Base-by-base conservation (phyloP, 2,329 filamentous ascomycete genomes). In the Berkeleyomyces basicola region DNA sequence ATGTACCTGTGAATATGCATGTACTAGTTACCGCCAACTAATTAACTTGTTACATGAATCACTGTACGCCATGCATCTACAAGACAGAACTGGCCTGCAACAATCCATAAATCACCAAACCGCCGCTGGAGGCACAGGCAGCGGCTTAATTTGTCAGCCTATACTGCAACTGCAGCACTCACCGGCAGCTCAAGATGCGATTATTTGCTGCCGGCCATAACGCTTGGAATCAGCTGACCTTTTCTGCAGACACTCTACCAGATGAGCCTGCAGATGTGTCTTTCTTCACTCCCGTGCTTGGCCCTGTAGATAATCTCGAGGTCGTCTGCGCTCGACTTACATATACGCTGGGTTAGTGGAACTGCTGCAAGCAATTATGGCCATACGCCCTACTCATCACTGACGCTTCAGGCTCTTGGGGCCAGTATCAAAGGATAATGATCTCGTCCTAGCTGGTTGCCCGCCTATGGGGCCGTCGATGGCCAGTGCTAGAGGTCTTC, bases 131-230 rank as follows among this genome's bases (percentile, higher is more conserved):
- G 2, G 1, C 23, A 23, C 23, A 23, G 23, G 23, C 23, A 23
- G 23, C 23, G 23, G 23, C 23, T 23, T 23, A 23, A 23, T 23
- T 23, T 23, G 23, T 23, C 23, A 1, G 23, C 23, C 23, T 23
- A 23, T 53, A 2, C 7, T 36, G 10, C 9, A 14, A 9, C 37
- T 55, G 4, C 1, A 7, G 43, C 11, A 4, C 16, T 4, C 11
- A n/a, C 4, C 16, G 11, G 43, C 11, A n/a, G 7, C 37, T 11
- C 9, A 53, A 37, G 5, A 59, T 47, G 43, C 42, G 44, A 61
- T 70, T 85, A 4, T 80, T 79, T 68, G 79, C 77, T 49, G 67
- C 78, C 2, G 82, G 82, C 47, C 78, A 81, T 71, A 84, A 85
- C 68, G 79, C 80, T 61, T 84, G 79, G 79, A 70, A 72, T 62